Percentiles rank a stretch among this genome's conserved stretches.
Evolutionary conservation across 2,329 filamentous ascomycete species (phyloP).

Genomic region (Microdochium trichocladiopsis): DNA sequence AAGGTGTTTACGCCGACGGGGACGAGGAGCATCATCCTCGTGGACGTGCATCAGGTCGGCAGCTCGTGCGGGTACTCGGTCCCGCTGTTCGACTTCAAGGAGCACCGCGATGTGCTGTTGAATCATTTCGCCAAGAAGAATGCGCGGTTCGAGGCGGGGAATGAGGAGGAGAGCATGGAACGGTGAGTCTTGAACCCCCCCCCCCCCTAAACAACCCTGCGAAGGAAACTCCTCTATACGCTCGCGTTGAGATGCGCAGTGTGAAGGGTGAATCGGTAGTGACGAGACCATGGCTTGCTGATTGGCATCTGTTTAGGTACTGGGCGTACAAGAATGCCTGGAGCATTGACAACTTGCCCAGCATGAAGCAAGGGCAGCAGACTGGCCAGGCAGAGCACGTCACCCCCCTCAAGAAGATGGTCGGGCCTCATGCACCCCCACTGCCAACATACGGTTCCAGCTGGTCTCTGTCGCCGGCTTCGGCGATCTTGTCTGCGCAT

Average conservation of each 20-base stretch:
- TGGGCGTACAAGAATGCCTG: slow-evolving; percentile 32
- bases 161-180: slow-evolving; percentile 26
- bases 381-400: slow-evolving; percentile 21
- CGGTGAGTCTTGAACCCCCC: slow-evolving; percentile 9
- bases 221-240: no score
- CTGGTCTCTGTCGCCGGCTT: background rate
- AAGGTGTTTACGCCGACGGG: slow-evolving; percentile 19
- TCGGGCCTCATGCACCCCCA: slow-evolving; percentile 15
- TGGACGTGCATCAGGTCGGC: slow-evolving; percentile 29
- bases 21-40: slow-evolving; percentile 26
- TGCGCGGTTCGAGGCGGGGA: slow-evolving; percentile 19
- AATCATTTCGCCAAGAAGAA: slow-evolving; percentile 25
- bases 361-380: slow-evolving; percentile 22
- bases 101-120: slow-evolving; percentile 22
- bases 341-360: slow-evolving; percentile 30
- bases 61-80: slow-evolving; percentile 32
- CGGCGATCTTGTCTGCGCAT: background rate
- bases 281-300: no score
- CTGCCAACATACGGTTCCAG: background rate
- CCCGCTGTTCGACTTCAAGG: slow-evolving; percentile 29
- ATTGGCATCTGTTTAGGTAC: slow-evolving; percentile 16
- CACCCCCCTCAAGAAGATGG: slow-evolving; percentile 30
- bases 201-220: no score
- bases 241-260: no score
- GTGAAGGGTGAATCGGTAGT: no score